phyloP scores from a whole-genome alignment of 805 yeast genomes.

The Wickerhamiella lipophila region DNA sequence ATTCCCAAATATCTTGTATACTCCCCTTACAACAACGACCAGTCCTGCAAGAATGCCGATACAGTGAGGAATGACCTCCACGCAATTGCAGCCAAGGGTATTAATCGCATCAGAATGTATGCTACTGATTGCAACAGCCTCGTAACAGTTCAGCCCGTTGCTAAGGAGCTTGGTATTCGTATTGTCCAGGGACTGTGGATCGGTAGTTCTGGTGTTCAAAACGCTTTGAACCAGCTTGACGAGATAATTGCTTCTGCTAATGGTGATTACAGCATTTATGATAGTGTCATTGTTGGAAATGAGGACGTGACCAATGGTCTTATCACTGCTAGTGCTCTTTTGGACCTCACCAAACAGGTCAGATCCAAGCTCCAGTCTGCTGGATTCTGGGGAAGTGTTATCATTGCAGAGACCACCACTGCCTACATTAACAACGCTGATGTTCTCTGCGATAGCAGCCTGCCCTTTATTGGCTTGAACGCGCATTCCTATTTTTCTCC shows the following conservation, averaged over 20 bases:
- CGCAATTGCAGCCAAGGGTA: conserved; percentile 46
- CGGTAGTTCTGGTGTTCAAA: conserved; percentile 46
- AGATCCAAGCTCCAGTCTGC: conserved; percentile 45
- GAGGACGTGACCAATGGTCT: conserved; percentile 65
- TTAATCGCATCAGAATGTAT: conserved; percentile 58
- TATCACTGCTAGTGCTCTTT: conserved; percentile 48
- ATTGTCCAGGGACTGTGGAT: conserved; percentile 88
- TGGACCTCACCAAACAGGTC: conserved; percentile 51
- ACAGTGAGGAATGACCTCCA: conserved; percentile 48
- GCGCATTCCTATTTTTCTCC: conserved; percentile 74
- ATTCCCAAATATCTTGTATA: conserved; percentile 28
- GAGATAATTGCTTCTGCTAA: conserved; percentile 41
- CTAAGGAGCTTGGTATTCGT: conserved; percentile 45
- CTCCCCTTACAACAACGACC: conserved; percentile 55
- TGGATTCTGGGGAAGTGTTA: conserved; percentile 64
- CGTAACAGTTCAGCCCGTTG: conserved; percentile 49
- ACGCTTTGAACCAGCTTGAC: conserved; percentile 48
- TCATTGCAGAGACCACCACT: conserved; percentile 87
- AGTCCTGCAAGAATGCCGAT: conserved; percentile 49
- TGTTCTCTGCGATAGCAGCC: conserved; percentile 45
- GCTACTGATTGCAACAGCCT: conserved; percentile 77
- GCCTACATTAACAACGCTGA: conserved; percentile 46
- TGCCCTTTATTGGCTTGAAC: conserved; percentile 78
- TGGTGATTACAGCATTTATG: conserved; percentile 59
- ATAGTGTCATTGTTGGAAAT: conserved; percentile 71